These are phyloP conservation scores for Suhomyces kilbournensis DNA, from an alignment of 805 yeast species.

Conservation along the genomic window DNA sequence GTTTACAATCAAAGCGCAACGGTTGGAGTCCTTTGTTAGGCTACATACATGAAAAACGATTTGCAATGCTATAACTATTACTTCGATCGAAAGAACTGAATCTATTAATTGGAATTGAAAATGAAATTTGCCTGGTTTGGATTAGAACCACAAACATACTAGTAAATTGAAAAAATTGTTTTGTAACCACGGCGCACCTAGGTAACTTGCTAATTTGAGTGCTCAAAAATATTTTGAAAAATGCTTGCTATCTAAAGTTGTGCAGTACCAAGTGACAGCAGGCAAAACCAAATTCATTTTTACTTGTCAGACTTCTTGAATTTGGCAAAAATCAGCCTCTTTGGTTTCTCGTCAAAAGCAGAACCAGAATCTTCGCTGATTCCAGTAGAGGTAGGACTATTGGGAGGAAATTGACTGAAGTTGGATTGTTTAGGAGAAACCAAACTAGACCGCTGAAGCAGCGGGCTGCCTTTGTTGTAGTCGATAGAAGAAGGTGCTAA, in stretches of 20 bases:
- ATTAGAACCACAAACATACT: neutral
- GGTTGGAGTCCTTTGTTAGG: neutral
- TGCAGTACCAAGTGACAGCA: neutral
- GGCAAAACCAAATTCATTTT: neutral
- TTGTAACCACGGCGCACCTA: neutral
- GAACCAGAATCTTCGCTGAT: neutral
- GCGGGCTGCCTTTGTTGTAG: neutral
- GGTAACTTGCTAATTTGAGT: neutral
- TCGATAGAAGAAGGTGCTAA: neutral
- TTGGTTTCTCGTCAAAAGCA: neutral
- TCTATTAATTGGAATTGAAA: neutral
- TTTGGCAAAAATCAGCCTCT: conserved; percentile 6
- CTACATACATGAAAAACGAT: neutral
- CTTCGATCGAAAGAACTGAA: neutral
- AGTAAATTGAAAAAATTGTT: neutral
- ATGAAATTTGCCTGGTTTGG: neutral
- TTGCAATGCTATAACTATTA: neutral
- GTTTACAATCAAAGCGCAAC: neutral
- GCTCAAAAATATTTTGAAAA: neutral
- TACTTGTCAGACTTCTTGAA: conserved; percentile 1
- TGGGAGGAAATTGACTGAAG: neutral
- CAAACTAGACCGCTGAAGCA: neutral
- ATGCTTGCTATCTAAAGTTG: neutral
- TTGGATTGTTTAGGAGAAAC: neutral
- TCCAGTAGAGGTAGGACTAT: neutral